These are phyloP conservation scores for Ceratocystis harringtonii DNA, from an alignment of 2,329 filamentous ascomycete genomes.

Conservation along the genomic window DNA sequence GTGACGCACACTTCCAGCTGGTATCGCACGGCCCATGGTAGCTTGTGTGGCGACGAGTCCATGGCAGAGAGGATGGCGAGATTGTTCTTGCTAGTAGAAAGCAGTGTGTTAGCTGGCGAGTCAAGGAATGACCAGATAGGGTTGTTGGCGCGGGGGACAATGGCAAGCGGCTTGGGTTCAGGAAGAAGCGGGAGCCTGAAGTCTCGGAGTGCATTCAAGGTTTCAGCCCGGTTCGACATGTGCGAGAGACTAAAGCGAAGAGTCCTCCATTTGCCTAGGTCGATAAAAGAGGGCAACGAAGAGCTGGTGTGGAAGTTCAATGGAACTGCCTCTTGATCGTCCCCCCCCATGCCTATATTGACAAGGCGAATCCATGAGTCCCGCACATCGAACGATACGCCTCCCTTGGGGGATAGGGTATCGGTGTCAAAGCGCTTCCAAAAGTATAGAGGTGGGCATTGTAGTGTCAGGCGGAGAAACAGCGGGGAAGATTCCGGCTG, in stretches of 20 bases:
- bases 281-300: conserved; percentile 27
- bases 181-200: conserved; percentile 38
- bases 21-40: conserved; percentile 65
- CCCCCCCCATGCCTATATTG: conserved; percentile 24
- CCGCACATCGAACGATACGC: conserved; percentile 25
- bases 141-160: conserved; percentile 1
- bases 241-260: conserved; percentile 33
- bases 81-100: conserved; percentile 1
- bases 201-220: conserved; percentile 46
- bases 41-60: conserved; percentile 17
- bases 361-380: conserved; percentile 37
- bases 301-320: conserved; percentile 28
- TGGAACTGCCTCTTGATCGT: conserved; percentile 19
- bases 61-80: conserved; percentile 8
- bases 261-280: conserved; percentile 43
- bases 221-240: conserved; percentile 21
- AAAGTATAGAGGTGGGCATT: conserved; percentile 35
- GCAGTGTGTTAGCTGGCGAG: not conserved
- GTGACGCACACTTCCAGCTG: conserved; percentile 92
- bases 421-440: conserved; percentile 24
- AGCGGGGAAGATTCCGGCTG: not conserved
- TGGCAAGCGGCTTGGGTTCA: not conserved
- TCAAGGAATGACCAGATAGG: conserved; percentile 10
- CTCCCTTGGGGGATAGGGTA: not conserved
- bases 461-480: conserved; percentile 30